Evolutionary conservation across 2,329 filamentous ascomycete genomes (phyloP).

Genomic region (Curvularia eragrostidis): DNA sequence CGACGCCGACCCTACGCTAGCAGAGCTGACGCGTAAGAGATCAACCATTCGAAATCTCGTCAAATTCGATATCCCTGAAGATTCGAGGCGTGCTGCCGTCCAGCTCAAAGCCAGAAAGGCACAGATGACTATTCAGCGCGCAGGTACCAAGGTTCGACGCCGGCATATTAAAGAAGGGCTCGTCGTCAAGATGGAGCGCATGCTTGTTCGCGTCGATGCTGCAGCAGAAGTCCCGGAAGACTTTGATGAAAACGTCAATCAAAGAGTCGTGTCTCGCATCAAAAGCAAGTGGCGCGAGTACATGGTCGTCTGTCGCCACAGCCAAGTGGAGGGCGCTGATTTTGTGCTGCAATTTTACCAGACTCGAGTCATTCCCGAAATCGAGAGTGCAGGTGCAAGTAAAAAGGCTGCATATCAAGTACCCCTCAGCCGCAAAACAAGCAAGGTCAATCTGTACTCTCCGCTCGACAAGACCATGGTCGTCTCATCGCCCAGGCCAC

Average conservation of each 20-base stretch:
- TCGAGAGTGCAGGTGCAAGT: slow-evolving; percentile 59
- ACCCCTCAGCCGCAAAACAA: slow-evolving; percentile 60
- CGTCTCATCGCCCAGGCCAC: slow-evolving; percentile 63
- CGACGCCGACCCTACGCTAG: slow-evolving; percentile 13
- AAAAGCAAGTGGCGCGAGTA: slow-evolving; percentile 72
- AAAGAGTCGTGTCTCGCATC: slow-evolving; percentile 64
- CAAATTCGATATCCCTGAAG: slow-evolving; percentile 53
- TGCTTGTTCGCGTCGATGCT: slow-evolving; percentile 69
- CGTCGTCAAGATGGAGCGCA: slow-evolving; percentile 71
- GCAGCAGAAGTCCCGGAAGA: slow-evolving; percentile 62
- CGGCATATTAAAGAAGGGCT: slow-evolving; percentile 61
- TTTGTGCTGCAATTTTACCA: slow-evolving; percentile 67
- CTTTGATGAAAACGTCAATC: slow-evolving; percentile 68
- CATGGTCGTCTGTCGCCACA: slow-evolving; percentile 66
- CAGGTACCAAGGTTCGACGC: slow-evolving; percentile 47
- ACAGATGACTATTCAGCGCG: slow-evolving; percentile 48
- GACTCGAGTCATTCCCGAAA: slow-evolving; percentile 67
- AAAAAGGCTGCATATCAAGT: slow-evolving; percentile 65
- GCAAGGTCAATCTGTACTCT: slow-evolving; percentile 69
- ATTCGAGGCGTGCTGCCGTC: slow-evolving; percentile 47
- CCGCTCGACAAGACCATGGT: slow-evolving; percentile 71
- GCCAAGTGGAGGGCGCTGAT: slow-evolving; percentile 60
- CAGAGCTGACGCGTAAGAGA: slow-evolving; percentile 32
- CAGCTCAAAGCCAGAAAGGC: slow-evolving; percentile 50
- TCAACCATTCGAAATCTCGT: slow-evolving; percentile 48